Evolutionary conservation across 352 stramenopile genomes (phyloP).

Genomic region (Pythium utonaiense): DNA sequence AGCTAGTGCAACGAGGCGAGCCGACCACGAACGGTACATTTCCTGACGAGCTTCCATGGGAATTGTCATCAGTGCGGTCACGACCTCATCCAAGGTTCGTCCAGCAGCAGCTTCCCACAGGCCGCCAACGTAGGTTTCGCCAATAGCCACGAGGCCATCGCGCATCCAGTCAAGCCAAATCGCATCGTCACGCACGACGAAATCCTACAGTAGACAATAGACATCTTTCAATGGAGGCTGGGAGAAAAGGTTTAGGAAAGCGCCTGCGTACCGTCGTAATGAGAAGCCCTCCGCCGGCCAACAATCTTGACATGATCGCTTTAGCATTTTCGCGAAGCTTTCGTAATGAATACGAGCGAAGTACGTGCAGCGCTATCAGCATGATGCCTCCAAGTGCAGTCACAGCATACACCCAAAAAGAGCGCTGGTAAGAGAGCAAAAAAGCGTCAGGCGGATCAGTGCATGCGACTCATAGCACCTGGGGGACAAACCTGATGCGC

Average conservation of each 20-base stretch:
- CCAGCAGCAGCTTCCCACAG: conserved; percentile 60
- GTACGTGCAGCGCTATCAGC: conserved; percentile 57
- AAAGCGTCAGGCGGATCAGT: not conserved
- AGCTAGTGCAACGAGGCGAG: conserved; percentile 65
- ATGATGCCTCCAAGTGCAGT: conserved; percentile 57
- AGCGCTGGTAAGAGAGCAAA: conserved; percentile 39
- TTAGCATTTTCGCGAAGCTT: conserved; percentile 67
- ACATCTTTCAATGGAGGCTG: not conserved
- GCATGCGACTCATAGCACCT: conserved; percentile 6
- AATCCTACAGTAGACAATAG: conserved; percentile 52
- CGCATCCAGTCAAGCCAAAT: conserved; percentile 89
- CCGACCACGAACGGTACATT: conserved; percentile 85
- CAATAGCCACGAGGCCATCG: conserved; percentile 76
- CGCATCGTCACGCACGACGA: conserved; percentile 70
- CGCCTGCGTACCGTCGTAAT: conserved; percentile 44
- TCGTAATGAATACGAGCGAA: conserved; percentile 69
- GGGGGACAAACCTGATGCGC: conserved; percentile 57
- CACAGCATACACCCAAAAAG: conserved; percentile 73
- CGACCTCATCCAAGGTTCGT: conserved; percentile 62
- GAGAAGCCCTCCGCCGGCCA: conserved; percentile 57
- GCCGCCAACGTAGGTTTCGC: conserved; percentile 75
- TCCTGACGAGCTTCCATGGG: conserved; percentile 77
- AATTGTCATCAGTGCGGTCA: conserved; percentile 74
- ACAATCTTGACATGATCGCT: conserved; percentile 67
- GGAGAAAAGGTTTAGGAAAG: not conserved